Evolutionary conservation across 2,329 filamentous ascomycete species (phyloP).

Genomic region (Zymoseptoria crescenta): DNA sequence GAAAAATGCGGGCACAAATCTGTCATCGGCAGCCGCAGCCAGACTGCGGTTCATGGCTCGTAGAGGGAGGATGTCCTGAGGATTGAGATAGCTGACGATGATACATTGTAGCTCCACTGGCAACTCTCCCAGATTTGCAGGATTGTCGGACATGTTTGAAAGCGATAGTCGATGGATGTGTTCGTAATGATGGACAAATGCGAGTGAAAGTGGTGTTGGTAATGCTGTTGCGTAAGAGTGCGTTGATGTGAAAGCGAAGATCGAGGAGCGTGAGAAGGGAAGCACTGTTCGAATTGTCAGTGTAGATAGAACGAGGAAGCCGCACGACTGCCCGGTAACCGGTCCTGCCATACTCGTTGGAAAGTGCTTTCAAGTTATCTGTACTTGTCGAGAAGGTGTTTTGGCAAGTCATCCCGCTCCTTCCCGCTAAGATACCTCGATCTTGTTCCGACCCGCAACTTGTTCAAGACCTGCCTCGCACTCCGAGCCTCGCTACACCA

Average conservation of each 20-base stretch:
- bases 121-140: neutral
- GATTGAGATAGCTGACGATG: conserved; percentile 1
- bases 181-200: neutral
- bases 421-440: too few species aligned
- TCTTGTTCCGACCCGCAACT: too few species aligned
- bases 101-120: conserved; percentile 3
- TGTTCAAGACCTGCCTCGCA: too few species aligned
- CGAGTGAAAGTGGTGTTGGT: neutral
- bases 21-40: neutral
- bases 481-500: too few species aligned
- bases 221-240: neutral
- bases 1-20: conserved; percentile 3
- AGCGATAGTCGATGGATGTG: neutral
- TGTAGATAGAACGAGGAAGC: neutral
- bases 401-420: neutral
- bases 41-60: conserved; percentile 3
- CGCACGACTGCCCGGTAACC: neutral
- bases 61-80: neutral
- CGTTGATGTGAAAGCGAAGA: neutral
- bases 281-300: neutral
- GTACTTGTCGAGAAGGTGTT: neutral
- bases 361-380: neutral
- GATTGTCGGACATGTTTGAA: neutral
- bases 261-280: neutral
- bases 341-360: neutral